Conservation (phyloP, 192 early-diverging fungal genomes). For the Funneliformis geosporum region DNA sequence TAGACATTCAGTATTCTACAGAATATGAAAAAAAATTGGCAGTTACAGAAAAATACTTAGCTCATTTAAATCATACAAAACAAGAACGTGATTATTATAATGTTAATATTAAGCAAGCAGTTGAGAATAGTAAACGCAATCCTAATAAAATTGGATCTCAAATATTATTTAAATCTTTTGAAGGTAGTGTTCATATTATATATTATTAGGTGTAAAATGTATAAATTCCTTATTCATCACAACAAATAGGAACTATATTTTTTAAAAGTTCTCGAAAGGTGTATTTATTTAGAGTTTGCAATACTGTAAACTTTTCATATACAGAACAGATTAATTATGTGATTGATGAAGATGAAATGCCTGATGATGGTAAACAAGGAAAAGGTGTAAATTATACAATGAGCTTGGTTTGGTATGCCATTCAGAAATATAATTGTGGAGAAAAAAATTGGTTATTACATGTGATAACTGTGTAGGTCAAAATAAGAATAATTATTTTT, state of each 20-base stretch:
- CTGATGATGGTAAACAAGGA: neutral
- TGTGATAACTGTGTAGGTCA: neutral
- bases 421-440: neutral
- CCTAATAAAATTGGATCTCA: neutral
- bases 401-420: neutral
- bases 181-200: neutral
- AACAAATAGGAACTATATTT: neutral
- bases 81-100: neutral
- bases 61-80: neutral
- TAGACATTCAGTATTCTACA: neutral
- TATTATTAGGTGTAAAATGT: neutral
- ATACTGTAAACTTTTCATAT: neutral
- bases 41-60: neutral
- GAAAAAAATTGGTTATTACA: neutral
- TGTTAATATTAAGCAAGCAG: neutral
- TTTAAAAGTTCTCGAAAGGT: neutral
- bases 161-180: neutral
- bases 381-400: neutral
- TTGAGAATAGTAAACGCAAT: neutral
- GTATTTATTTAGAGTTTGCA: neutral
- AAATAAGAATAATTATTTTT: slow-evolving; percentile 5
- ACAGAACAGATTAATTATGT: neutral
- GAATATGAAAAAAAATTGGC: neutral
- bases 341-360: neutral
- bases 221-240: no score